Percentiles rank a stretch among this genome's conserved stretches.
These are phyloP conservation scores for Coemansia erecta DNA, from an alignment of 192 early-diverging fungal genomes.

Conservation along the genomic window DNA sequence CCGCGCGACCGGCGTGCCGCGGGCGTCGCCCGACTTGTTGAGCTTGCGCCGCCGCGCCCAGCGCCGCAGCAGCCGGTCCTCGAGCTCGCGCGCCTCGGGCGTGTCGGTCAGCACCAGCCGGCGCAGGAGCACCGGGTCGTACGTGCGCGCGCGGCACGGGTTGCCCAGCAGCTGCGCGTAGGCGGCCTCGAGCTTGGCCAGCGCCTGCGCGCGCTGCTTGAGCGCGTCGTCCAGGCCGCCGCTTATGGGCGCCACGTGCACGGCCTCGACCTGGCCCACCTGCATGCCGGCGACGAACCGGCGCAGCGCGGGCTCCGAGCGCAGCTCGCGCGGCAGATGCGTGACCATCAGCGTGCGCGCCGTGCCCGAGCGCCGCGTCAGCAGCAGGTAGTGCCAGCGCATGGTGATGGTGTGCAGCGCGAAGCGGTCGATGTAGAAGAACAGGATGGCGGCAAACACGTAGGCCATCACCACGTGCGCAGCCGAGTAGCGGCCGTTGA, in stretches of 20 bases:
- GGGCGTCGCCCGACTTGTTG: background rate
- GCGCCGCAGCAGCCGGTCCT: slow-evolving; percentile 27
- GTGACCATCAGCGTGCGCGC: slow-evolving; percentile 70
- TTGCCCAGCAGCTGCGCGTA: slow-evolving; percentile 66
- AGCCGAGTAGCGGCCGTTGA: slow-evolving; percentile 24
- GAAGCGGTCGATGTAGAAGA: slow-evolving; percentile 52
- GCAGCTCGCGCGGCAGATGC: slow-evolving; percentile 62
- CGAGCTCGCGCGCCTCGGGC: slow-evolving; percentile 30
- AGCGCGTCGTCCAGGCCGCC: slow-evolving; percentile 56
- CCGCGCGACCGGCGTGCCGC: background rate
- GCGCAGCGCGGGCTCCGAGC: slow-evolving; percentile 52
- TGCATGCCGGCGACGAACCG: slow-evolving; percentile 62
- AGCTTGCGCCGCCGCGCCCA: slow-evolving; percentile 22
- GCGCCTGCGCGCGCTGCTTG: slow-evolving; percentile 28
- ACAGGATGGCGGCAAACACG: slow-evolving; percentile 41
- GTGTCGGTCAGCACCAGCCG: slow-evolving; percentile 29
- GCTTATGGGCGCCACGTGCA: slow-evolving; percentile 59
- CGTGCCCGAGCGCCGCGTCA: slow-evolving; percentile 42
- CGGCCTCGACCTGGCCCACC: slow-evolving; percentile 62
- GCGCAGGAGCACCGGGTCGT: slow-evolving; percentile 58
- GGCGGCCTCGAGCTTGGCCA: slow-evolving; percentile 57
- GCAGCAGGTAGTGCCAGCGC: slow-evolving; percentile 55
- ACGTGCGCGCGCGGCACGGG: slow-evolving; percentile 61
- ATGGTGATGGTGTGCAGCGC: slow-evolving; percentile 47
- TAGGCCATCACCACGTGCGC: slow-evolving; percentile 44